A percentile compares a stretch with the other conserved stretches of the same genome.
Conservation (phyloP, 495 filamentous ascomycete species). For the Penicillium flavigenum region DNA sequence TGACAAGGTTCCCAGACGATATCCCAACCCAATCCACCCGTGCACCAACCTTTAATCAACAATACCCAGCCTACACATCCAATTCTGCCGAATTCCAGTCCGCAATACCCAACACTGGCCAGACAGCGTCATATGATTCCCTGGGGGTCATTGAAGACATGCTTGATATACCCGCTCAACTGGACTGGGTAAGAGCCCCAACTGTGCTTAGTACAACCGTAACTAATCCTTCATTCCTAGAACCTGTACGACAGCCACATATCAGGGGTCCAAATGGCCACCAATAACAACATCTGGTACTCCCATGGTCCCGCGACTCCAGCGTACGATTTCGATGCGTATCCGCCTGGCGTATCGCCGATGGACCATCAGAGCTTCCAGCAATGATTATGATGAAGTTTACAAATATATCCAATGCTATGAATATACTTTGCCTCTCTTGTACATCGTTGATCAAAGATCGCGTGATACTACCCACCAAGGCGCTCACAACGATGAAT, state of each 20-base stretch:
- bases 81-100: constrained; percentile 1
- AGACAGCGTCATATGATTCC: constrained; percentile 35
- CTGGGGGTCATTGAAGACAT: constrained; percentile 55
- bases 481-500: not conserved
- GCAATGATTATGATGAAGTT: not conserved
- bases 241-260: constrained; percentile 27
- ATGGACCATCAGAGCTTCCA: not conserved
- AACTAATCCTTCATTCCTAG: constrained; percentile 16
- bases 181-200: constrained; percentile 68
- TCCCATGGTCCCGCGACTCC: not conserved
- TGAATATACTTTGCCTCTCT: not conserved
- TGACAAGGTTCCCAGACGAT: constrained; percentile 12
- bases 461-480: not conserved
- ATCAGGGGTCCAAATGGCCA: constrained; percentile 15
- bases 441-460: not conserved
- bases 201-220: too few relatives aligned
- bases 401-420: not conserved
- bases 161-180: constrained; percentile 50
- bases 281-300: constrained; percentile 23
- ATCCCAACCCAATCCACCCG: not conserved
- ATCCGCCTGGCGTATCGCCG: not conserved
- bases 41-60: constrained; percentile 11
- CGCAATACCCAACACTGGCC: constrained; percentile 3
- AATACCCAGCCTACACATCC: constrained; percentile 2
- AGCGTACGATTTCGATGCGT: constrained; percentile 6